phyloP scores from a whole-genome alignment of 176 grass and related monocot species.

The Oryza australiensis region DNA sequence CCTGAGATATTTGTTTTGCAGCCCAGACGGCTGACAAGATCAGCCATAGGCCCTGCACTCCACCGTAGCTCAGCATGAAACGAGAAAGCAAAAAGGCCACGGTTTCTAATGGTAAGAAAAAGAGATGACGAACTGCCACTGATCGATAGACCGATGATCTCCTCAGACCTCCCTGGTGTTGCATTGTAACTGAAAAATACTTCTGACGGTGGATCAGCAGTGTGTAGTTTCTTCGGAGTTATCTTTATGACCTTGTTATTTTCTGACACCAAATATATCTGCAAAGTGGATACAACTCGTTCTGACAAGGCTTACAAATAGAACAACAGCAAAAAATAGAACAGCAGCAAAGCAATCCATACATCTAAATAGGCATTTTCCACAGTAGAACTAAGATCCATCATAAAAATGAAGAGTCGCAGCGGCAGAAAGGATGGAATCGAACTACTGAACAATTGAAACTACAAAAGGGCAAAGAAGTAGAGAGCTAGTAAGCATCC shows the following conservation, averaged over 20 bases:
- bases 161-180: slow-evolving; percentile 40
- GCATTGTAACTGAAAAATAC: slow-evolving; percentile 60
- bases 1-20: slow-evolving; percentile 48
- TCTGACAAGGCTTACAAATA: background rate
- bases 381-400: background rate
- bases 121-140: slow-evolving; percentile 45
- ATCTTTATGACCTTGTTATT: slow-evolving; percentile 63
- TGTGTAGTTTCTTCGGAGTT: slow-evolving; percentile 40
- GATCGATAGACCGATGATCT: slow-evolving; percentile 64
- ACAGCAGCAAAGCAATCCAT: background rate
- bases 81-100: slow-evolving; percentile 62
- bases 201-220: slow-evolving; percentile 33
- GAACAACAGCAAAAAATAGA: too few relatives aligned
- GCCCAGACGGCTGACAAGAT: slow-evolving; percentile 47
- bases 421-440: background rate
- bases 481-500: background rate
- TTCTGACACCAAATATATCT: slow-evolving; percentile 89
- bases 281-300: background rate
- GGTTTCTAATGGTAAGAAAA: slow-evolving; percentile 65
- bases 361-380: background rate
- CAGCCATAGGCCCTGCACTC: slow-evolving; percentile 57
- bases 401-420: background rate
- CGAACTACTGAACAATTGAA: background rate
- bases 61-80: slow-evolving; percentile 51
- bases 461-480: background rate